Base-by-base conservation (phyloP, 768 basidiomycete species). In the Gloeostereum incarnatum region DNA sequence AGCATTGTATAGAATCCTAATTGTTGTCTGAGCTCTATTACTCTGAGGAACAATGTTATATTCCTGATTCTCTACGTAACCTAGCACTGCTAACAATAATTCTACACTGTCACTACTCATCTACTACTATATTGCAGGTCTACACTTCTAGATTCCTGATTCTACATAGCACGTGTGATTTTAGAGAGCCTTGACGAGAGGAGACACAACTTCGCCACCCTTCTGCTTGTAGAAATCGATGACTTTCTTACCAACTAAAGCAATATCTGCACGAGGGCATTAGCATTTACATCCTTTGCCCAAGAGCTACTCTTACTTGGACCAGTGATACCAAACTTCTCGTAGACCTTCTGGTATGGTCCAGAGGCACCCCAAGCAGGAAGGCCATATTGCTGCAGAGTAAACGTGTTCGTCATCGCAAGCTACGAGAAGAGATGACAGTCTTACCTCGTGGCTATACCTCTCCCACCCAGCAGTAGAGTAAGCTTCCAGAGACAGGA, bases 291-390 rank as follows among this genome's bases (percentile, higher is more conserved):
- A 36, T 39, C 31, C 11, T 19, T 18, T 26, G 9, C 36, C 17
- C 23, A 45, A 18, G 34, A 42, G 36, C 17, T 23, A 20, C 35
- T 70, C 76, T 36, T 60, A 83, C 78, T 83, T 32, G 71, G 55
- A 10, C 78, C 81, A 25, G 88, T 90, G 54, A 91, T 73, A 30
- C 85, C 87, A 49, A 89, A 86, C 61, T 89, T 87, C 65, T 85
- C 84, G 57, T 96, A 96, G 9, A 93, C 83, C 65, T 91, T 73
- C 60, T 79, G 71, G 56, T 88, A 91, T 8, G 92, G 91, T 38
- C 84, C 91, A 14, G 90, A 93, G 11, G 87, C 78, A 55, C 91
- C 91, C 83, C 86, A 96, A 23, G 68, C 70, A 24, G 62, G 49
- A 41, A 87, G 57, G 52, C 85, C 86, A 43, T 67, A 86, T 70